These are phyloP conservation scores for Musa itinerans DNA, from an alignment of 176 grass and related monocot genomes.

Conservation along the genomic window DNA sequence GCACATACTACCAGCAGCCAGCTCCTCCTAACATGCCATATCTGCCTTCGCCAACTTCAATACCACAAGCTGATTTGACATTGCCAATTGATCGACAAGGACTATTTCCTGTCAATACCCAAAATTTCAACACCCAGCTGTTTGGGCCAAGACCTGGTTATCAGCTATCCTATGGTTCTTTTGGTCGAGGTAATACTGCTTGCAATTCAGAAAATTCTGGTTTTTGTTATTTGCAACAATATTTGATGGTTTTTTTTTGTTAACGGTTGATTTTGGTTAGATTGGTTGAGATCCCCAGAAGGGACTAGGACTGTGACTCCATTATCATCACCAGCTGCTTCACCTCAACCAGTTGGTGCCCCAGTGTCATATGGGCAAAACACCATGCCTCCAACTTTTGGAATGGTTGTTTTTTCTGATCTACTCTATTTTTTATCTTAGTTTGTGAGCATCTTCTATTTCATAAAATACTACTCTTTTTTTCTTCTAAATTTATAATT, in stretches of 20 bases:
- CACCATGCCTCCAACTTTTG: slow-evolving; percentile 36
- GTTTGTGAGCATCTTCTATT: background rate
- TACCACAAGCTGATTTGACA: slow-evolving; percentile 62
- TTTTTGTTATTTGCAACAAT: background rate
- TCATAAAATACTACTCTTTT: slow-evolving; percentile 1
- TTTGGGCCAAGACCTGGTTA: slow-evolving; percentile 64
- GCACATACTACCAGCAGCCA: slow-evolving; percentile 80
- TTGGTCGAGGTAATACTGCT: slow-evolving; percentile 41
- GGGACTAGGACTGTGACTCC: slow-evolving; percentile 23
- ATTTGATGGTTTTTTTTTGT: slow-evolving; percentile 23
- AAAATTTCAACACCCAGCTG: slow-evolving; percentile 56
- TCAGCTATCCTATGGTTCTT: slow-evolving; percentile 40
- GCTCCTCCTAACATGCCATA: slow-evolving; percentile 59
- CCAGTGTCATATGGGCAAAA: slow-evolving; percentile 46
- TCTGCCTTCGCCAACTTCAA: slow-evolving; percentile 57
- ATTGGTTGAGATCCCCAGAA: slow-evolving; percentile 46
- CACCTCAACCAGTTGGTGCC: slow-evolving; percentile 36
- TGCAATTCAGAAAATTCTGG: slow-evolving; percentile 18
- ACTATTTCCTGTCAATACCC: slow-evolving; percentile 46
- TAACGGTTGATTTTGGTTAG: slow-evolving; percentile 22
- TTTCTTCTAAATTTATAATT: background rate
- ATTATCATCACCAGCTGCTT: slow-evolving; percentile 30
- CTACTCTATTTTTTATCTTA: background rate
- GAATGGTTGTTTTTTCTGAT: slow-evolving; percentile 40
- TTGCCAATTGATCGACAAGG: slow-evolving; percentile 62